Evolutionary conservation across 73 alveolate species (phyloP).

Genomic region (Halteria grandinella): DNA sequence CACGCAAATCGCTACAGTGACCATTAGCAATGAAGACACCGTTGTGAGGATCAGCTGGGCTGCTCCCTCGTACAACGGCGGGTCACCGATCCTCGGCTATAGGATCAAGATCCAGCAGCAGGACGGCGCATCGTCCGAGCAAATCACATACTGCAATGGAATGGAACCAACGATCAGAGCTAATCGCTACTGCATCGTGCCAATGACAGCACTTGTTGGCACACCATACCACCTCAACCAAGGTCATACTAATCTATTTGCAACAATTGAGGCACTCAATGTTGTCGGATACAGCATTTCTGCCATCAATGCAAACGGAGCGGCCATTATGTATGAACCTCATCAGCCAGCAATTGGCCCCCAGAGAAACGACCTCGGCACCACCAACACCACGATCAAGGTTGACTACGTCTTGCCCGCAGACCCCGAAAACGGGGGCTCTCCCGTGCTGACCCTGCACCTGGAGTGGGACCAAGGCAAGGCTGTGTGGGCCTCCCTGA

Average conservation of each 20-base stretch:
- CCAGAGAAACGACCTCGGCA: slow-evolving; percentile 22
- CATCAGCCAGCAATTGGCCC: not conserved
- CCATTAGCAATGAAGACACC: slow-evolving; percentile 41
- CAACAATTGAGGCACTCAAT: slow-evolving; percentile 50
- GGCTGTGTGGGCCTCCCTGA: slow-evolving; percentile 12
- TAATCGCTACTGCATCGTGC: slow-evolving; percentile 34
- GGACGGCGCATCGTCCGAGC: not conserved
- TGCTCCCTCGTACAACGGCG: slow-evolving; percentile 75
- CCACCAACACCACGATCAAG: slow-evolving; percentile 32
- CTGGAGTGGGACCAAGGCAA: slow-evolving; percentile 46
- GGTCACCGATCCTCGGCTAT: slow-evolving; percentile 67
- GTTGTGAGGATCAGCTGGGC: slow-evolving; percentile 50
- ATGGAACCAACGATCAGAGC: slow-evolving; percentile 41
- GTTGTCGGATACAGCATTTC: slow-evolving; percentile 28
- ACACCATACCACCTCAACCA: slow-evolving; percentile 1
- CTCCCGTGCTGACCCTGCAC: slow-evolving; percentile 17
- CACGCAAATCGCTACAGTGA: not conserved
- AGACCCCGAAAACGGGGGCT: slow-evolving; percentile 56
- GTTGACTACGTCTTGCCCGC: slow-evolving; percentile 19
- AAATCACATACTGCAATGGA: slow-evolving; percentile 55
- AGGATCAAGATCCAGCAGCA: not conserved
- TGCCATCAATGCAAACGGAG: slow-evolving; percentile 1
- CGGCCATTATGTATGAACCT: slow-evolving; percentile 24
- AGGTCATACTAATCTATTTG: slow-evolving; percentile 34
- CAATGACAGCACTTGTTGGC: slow-evolving; percentile 18